Evolutionary conservation across 176 grass and related monocot genomes (phyloP), one percentile per base, ranked within the genome.

Genomic region (Raddia distichophylla): DNA sequence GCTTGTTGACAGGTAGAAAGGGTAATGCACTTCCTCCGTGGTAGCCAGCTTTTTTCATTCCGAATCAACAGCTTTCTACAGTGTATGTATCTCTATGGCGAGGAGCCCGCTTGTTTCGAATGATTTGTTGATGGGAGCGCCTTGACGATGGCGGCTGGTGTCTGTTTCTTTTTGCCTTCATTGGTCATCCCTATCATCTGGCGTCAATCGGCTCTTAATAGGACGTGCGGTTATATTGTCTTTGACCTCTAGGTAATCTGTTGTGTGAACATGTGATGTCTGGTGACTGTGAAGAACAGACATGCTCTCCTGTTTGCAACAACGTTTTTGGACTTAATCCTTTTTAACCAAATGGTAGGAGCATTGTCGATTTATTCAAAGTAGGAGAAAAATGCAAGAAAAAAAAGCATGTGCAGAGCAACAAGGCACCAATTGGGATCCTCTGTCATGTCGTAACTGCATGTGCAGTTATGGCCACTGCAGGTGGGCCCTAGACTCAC

Each of bases 271-370:
- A 33, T 15, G 44, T 37, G 43, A 65, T 75, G 63, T n/a, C 3
- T 10, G 32, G 47, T 67, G 76, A 67, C 33, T 8, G 49, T 66
- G 48, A 66, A 66, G 51, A 74, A 74, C 16, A 40, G 14, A 54
- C 35, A 8, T 43, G 61, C 6, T 42, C 32, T 47, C 40, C 11
- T 60, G n/a, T 57, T 27, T 57, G 15, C 55, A 51, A 79, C 49
- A 13, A 66, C 34, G 18, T 42, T 78, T 66, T 27, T 27, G 27
- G 27, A 27, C 27, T 27, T 27, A 27, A 0, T 27, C 1, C 27
- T 27, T 27, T 27, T 27, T 27, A 27, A 27, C 27, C 27, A 27
- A 27, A 27, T 27, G 27, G 27, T 27, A 27, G 27, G 27, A 27
- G 27, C 27, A 27, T 27, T 27, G 27, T 27, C 27, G 27, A 27